These are phyloP conservation scores for Plasmodium vivax DNA, from an alignment of 169 alveolate species.

Conservation along the genomic window DNA sequence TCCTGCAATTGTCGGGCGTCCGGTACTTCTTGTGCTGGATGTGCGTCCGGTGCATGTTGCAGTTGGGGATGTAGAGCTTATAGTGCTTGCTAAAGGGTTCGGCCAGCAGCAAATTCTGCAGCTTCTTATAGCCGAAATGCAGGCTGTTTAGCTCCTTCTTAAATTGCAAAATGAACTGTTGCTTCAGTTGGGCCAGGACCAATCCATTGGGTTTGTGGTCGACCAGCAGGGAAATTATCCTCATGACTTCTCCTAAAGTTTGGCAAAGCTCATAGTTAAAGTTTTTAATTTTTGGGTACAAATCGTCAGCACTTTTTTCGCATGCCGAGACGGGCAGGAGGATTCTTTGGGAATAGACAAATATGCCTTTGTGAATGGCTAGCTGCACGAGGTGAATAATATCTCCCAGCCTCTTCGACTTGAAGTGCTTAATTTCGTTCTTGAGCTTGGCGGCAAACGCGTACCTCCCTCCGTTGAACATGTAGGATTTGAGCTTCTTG, in stretches of 20 bases:
- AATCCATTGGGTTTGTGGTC: constrained; percentile 82
- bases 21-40: constrained; percentile 80
- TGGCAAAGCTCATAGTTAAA: constrained; percentile 79
- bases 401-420: constrained; percentile 82
- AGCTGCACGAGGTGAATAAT: constrained; percentile 85
- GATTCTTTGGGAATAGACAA: constrained; percentile 85
- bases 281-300: constrained; percentile 80
- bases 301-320: constrained; percentile 86
- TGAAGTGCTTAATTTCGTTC: constrained; percentile 79
- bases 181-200: constrained; percentile 85
- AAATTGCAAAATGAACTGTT: constrained; percentile 83
- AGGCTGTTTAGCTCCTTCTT: constrained; percentile 83
- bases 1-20: constrained; percentile 80
- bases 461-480: constrained; percentile 84
- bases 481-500: constrained; percentile 63
- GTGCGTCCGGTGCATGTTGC: constrained; percentile 84
- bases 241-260: constrained; percentile 79
- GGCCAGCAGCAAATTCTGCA: constrained; percentile 82
- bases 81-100: constrained; percentile 77
- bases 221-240: constrained; percentile 81
- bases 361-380: constrained; percentile 84
- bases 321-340: constrained; percentile 85
- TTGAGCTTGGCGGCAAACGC: constrained; percentile 84
- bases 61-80: constrained; percentile 81
- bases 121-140: constrained; percentile 81